Base-by-base conservation (phyloP, 306 rosid species). In the Rosa persica region DNA sequence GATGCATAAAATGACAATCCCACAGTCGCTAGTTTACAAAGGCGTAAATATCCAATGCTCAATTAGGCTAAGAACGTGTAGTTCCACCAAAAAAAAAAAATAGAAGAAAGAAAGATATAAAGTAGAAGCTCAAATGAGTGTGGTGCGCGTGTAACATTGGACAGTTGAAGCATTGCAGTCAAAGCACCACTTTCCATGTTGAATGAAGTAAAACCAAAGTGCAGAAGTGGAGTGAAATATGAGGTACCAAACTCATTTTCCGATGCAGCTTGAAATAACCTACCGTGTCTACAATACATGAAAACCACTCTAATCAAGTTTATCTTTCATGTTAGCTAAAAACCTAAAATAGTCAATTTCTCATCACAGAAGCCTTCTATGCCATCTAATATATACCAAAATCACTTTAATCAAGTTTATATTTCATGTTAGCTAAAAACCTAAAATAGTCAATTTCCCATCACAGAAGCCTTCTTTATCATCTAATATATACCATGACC, bases 401-500 rank as follows among this genome's bases (percentile, higher is more conserved):
- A 8, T 3, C n/a, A 54, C 5, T 52, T 52, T n/a, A 73, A 36
- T 51, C 27, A 22, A 61, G 20, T n/a, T 38, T 61, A 25, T 40
- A 10, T 38, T 12, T 13, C 66, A 58, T 44, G 49, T 36, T n/a
- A 9, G 15, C 16, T 0, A 17, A 39, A 19, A 23, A 30, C 48
- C 38, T 3, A 68, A 55, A 40, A 67, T 60, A 61, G 67, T 47
- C 38, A 25, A 34, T 23, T 13, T 8, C 8, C 61, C 49, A 36
- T 70, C 61, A 60, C 25, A 55, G 6, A 62, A 11, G 36, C 60
- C 52, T 76, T 23, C 15, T 10, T 48, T 25, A 51, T n/a, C 13
- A 40, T 76, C 43, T 74, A 19, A 61, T 49, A 42, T 38, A 65
- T 12, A 81, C 43, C 76, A 79, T 30, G 65, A 55, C 58, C 17